These are phyloP conservation scores for Oryza punctata DNA, from an alignment of 176 grass and related monocot species.

Conservation along the genomic window DNA sequence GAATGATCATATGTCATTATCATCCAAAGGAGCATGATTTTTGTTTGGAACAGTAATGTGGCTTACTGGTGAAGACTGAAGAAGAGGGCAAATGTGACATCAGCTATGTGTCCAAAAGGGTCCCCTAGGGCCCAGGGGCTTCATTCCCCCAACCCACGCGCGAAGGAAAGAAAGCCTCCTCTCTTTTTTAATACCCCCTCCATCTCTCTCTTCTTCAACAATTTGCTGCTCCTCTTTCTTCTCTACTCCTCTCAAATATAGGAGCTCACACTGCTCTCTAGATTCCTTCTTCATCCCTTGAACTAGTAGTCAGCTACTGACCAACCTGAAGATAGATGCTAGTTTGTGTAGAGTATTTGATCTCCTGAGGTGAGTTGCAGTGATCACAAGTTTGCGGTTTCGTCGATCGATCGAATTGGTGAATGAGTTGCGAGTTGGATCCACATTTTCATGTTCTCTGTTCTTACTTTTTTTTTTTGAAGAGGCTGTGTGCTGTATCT, in stretches of 20 bases:
- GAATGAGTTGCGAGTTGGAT: neutral
- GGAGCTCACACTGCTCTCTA: neutral
- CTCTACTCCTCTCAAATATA: conserved; percentile 12
- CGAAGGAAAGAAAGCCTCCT: conserved; percentile 36
- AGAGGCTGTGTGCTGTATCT: neutral
- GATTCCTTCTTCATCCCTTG: too few species aligned
- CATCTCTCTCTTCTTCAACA: conserved; percentile 14
- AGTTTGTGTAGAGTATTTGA: neutral
- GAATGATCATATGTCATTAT: neutral
- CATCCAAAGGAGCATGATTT: neutral
- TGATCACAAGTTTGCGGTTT: neutral
- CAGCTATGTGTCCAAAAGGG: conserved; percentile 36
- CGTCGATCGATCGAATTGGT: neutral
- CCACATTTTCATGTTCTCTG: neutral
- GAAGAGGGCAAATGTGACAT: conserved; percentile 33
- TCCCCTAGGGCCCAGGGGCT: conserved; percentile 32
- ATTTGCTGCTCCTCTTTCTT: conserved; percentile 11
- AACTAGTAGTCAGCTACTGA: neutral
- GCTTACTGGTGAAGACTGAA: conserved; percentile 22
- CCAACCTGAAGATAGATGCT: neutral
- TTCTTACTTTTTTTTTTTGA: neutral
- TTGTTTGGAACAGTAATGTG: neutral
- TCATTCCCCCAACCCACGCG: conserved; percentile 58
- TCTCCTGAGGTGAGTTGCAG: conserved; percentile 40
- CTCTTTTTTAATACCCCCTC: conserved; percentile 23